Conservation (phyloP, 441 rosid genomes). For the Brassica hybrid region DNA sequence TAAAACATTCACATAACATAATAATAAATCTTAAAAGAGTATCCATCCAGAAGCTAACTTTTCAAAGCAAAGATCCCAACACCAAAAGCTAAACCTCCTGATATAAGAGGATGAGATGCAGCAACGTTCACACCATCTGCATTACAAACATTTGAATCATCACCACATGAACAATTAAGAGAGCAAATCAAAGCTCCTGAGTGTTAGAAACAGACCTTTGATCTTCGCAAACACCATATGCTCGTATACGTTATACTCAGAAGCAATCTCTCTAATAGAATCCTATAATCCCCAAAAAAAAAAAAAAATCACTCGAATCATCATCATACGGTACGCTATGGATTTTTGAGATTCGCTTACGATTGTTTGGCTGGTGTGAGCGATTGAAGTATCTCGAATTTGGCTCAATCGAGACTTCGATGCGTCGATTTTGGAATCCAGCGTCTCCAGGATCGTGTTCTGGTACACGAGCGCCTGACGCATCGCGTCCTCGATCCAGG, state of each 20-base stretch:
- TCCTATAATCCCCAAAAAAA: constrained; percentile 44
- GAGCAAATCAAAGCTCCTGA: not conserved
- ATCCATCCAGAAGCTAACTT: constrained; percentile 43
- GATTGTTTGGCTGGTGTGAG: constrained; percentile 69
- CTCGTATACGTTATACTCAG: constrained; percentile 64
- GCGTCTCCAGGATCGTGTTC: constrained; percentile 49
- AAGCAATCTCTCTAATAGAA: constrained; percentile 57
- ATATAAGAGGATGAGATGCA: constrained; percentile 62
- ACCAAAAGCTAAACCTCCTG: constrained; percentile 60
- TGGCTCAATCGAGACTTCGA: constrained; percentile 65
- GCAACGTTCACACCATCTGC: constrained; percentile 76
- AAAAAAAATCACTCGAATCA: not conserved
- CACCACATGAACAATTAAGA: not conserved
- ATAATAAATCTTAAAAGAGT: not conserved
- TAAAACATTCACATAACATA: not conserved
- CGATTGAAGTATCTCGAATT: constrained; percentile 69
- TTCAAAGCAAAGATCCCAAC: constrained; percentile 62
- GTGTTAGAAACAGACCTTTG: constrained; percentile 57
- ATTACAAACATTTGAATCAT: constrained; percentile 12
- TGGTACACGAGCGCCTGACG: constrained; percentile 62
- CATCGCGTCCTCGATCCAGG: constrained; percentile 73
- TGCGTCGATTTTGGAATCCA: constrained; percentile 59
- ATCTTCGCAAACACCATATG: constrained; percentile 59
- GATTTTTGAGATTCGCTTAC: constrained; percentile 45
- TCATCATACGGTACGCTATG: not conserved